Conservation (phyloP, 164 flowering plant species). For the Aristolochia contorta region DNA sequence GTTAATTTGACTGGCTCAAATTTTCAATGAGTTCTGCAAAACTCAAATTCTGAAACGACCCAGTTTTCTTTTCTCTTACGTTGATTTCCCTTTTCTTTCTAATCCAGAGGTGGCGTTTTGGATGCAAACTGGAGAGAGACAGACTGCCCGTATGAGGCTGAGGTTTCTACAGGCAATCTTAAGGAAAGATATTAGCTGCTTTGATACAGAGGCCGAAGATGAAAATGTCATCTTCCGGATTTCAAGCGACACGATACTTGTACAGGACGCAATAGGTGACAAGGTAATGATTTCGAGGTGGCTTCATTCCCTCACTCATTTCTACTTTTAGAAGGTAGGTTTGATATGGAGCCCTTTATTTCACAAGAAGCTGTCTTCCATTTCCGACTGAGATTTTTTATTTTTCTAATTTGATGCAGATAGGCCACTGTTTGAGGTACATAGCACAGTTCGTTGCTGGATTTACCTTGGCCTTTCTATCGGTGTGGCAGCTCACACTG, state of each 20-base stretch:
- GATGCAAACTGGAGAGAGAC: slow-evolving; percentile 78
- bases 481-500: slow-evolving; percentile 69
- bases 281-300: slow-evolving; percentile 37
- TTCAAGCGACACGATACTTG: slow-evolving; percentile 61
- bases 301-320: no score
- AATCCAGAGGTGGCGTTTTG: slow-evolving; percentile 58
- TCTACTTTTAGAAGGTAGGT: no score
- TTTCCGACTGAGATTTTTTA: no score
- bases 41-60: no score
- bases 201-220: slow-evolving; percentile 58
- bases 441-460: slow-evolving; percentile 54
- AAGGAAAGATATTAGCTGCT: slow-evolving; percentile 41
- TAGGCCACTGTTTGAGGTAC: slow-evolving; percentile 54
- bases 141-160: slow-evolving; percentile 52
- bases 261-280: slow-evolving; percentile 79
- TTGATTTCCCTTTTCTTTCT: no score
- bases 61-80: no score
- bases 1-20: no score
- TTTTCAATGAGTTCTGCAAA: no score
- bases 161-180: slow-evolving; percentile 52
- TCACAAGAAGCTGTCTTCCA: no score
- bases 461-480: slow-evolving; percentile 44
- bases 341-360: no score
- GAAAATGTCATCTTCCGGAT: slow-evolving; percentile 43
- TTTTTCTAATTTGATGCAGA: slow-evolving; percentile 32